phyloP scores from a whole-genome alignment of 371 early-diverging fungal genomes.

The Actinomortierella ambigua region DNA sequence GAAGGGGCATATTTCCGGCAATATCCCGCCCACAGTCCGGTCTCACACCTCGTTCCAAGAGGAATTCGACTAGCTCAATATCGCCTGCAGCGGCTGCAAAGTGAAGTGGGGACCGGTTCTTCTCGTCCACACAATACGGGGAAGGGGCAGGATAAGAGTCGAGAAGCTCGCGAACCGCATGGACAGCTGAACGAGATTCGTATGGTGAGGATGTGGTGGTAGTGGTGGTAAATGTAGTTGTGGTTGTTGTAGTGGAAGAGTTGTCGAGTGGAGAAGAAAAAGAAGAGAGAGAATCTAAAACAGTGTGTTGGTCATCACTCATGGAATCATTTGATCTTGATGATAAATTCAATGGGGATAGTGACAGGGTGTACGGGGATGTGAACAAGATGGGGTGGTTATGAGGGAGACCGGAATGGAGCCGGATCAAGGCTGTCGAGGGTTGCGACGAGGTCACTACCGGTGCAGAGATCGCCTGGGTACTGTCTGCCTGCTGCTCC shows the following conservation, averaged over 20 bases:
- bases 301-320: constrained; percentile 17
- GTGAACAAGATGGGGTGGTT: constrained; percentile 4
- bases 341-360: not conserved
- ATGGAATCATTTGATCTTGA: not conserved
- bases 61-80: constrained; percentile 38
- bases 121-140: constrained; percentile 43
- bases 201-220: not conserved
- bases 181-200: constrained; percentile 26
- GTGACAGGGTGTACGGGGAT: not conserved
- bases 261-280: not conserved
- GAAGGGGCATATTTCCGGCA: constrained; percentile 44
- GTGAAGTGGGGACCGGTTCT: constrained; percentile 41
- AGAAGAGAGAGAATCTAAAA: constrained; percentile 10
- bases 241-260: constrained; percentile 6
- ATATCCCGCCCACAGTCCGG: constrained; percentile 45
- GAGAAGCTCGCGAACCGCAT: constrained; percentile 37
- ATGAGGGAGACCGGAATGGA: constrained; percentile 9
- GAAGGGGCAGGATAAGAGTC: constrained; percentile 45
- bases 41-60: constrained; percentile 39
- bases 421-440: not conserved
- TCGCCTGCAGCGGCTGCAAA: constrained; percentile 46
- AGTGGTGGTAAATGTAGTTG: not conserved
- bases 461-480: no score
- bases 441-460: no score
- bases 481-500: no score